Percentiles rank a stretch among this genome's conserved stretches.
These are phyloP conservation scores for Benincasa hispida DNA, from an alignment of 306 rosid species.

Conservation along the genomic window DNA sequence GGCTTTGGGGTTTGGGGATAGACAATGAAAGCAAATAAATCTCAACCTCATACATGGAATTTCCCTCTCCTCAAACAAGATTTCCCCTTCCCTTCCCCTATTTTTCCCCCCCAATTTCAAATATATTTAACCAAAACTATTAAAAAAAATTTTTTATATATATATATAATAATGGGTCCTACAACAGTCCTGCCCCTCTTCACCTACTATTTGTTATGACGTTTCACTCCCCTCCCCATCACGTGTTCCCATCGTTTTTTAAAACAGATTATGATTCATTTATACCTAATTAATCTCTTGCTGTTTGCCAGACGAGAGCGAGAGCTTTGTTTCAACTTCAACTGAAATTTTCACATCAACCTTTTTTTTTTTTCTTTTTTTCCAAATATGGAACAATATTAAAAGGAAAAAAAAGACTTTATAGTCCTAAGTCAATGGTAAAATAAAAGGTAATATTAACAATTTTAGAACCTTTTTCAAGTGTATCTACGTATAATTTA, in stretches of 20 bases:
- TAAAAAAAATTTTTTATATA: too few relatives aligned
- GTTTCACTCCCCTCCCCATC: background rate
- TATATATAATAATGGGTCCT: background rate
- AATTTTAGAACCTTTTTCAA: too few relatives aligned
- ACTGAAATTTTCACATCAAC: background rate
- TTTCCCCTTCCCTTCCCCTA: background rate
- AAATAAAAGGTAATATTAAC: too few relatives aligned
- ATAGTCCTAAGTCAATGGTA: too few relatives aligned
- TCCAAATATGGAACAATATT: too few relatives aligned
- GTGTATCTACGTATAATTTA: too few relatives aligned
- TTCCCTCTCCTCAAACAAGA: background rate
- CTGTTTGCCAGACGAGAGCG: background rate
- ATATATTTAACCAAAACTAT: too few relatives aligned
- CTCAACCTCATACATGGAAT: background rate
- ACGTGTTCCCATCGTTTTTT: background rate
- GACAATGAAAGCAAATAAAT: conserved; percentile 41
- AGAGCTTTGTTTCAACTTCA: background rate
- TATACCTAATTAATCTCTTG: background rate
- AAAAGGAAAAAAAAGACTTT: too few relatives aligned
- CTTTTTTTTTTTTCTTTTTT: too few relatives aligned
- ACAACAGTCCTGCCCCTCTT: background rate
- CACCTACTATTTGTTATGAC: background rate
- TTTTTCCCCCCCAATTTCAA: background rate
- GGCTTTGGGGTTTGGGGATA: conserved; percentile 14
- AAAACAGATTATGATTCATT: background rate